Percentiles rank a stretch among this genome's conserved stretches.
Evolutionary conservation across 169 alveolate genomes (phyloP).

Genomic region (Blepharisma undulans): DNA sequence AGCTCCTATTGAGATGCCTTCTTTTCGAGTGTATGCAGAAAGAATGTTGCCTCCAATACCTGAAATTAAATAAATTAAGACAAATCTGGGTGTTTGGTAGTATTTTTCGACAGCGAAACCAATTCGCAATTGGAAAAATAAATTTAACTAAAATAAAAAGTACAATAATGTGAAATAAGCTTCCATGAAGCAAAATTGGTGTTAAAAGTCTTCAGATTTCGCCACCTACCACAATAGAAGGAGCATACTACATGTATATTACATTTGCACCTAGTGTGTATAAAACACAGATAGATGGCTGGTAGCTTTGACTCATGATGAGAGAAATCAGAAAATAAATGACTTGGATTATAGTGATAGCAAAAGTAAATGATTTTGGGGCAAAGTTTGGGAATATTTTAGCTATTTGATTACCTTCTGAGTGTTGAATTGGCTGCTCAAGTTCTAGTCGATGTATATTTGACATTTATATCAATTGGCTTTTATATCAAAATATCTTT

Average conservation of each 20-base stretch:
- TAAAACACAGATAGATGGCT: not conserved
- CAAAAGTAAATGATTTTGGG: not conserved
- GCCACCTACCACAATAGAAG: not conserved
- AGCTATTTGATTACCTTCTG: not conserved
- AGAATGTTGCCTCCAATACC: slow-evolving; percentile 37
- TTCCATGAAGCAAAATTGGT: slow-evolving; percentile 34
- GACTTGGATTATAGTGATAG: not conserved
- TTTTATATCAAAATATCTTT: not conserved
- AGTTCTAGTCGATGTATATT: not conserved
- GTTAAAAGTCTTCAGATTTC: slow-evolving; percentile 18
- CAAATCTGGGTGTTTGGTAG: not conserved
- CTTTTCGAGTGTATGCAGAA: not conserved
- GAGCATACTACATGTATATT: not conserved
- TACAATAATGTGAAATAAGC: not conserved
- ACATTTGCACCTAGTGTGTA: slow-evolving; percentile 20
- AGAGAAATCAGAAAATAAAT: not conserved
- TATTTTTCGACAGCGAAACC: slow-evolving; percentile 9
- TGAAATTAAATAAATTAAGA: slow-evolving; percentile 12
- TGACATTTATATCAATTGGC: not conserved
- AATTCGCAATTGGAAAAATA: slow-evolving; percentile 9
- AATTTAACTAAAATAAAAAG: not conserved
- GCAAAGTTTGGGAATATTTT: slow-evolving; percentile 13
- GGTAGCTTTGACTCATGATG: not conserved
- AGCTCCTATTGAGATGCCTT: slow-evolving; percentile 10
- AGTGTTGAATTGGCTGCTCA: not conserved